Evolutionary conservation across 192 early-diverging fungal species (phyloP).

Genomic region (Coemansia nantahalensis): DNA sequence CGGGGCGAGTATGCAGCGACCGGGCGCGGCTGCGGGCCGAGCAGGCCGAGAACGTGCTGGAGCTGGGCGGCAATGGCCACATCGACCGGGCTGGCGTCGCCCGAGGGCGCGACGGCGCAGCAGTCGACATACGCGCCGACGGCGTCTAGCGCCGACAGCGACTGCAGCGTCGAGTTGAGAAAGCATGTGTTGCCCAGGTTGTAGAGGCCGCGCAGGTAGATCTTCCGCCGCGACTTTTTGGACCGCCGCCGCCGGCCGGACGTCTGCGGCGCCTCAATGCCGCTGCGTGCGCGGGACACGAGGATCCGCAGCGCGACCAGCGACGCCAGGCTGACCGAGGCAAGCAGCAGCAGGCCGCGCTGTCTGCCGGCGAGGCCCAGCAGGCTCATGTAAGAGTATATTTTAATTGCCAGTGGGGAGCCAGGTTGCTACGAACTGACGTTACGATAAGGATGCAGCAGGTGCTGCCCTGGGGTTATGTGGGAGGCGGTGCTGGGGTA

Average conservation of each 20-base stretch:
- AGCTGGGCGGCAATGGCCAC: slow-evolving; percentile 25
- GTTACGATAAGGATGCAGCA: too few species aligned
- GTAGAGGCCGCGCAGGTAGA: slow-evolving; percentile 65
- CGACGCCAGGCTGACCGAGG: slow-evolving; percentile 38
- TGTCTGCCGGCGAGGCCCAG: background rate
- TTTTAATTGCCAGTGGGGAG: too few species aligned
- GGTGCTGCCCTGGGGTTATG: too few species aligned
- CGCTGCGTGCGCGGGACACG: slow-evolving; percentile 10
- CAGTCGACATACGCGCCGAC: slow-evolving; percentile 43
- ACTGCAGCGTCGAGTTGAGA: slow-evolving; percentile 76
- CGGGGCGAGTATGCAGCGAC: slow-evolving; percentile 46
- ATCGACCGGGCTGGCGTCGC: slow-evolving; percentile 17
- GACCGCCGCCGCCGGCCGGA: slow-evolving; percentile 9
- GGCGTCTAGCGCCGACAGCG: slow-evolving; percentile 28
- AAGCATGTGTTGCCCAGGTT: slow-evolving; percentile 90
- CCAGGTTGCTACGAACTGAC: too few species aligned
- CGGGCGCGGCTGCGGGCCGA: slow-evolving; percentile 23
- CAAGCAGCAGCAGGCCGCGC: slow-evolving; percentile 31
- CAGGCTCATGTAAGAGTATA: too few species aligned
- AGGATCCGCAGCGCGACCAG: slow-evolving; percentile 31
- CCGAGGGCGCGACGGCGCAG: slow-evolving; percentile 11
- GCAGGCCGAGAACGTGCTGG: slow-evolving; percentile 26
- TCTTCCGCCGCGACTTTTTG: slow-evolving; percentile 12
- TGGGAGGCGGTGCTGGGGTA: too few species aligned
- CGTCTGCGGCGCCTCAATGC: too few species aligned